Conservation (phyloP, 805 yeast genomes). For the Suhomyces sp. region DNA sequence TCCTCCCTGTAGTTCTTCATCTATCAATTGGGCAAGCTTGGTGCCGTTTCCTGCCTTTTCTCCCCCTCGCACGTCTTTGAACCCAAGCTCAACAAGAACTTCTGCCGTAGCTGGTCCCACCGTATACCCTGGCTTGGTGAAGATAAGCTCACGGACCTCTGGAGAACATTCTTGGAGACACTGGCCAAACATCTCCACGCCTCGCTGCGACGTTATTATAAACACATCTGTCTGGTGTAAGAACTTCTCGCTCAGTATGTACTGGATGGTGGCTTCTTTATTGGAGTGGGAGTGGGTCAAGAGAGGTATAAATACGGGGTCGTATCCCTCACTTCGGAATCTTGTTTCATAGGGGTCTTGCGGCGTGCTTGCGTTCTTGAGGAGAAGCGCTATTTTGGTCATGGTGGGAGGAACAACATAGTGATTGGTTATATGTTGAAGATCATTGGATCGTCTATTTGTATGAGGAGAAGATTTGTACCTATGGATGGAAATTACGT, state of each 20-base stretch:
- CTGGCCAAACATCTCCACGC: conserved; percentile 73
- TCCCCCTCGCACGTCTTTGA: conserved; percentile 69
- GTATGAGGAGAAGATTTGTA: no score
- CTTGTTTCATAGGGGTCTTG: conserved; percentile 60
- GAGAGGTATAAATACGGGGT: conserved; percentile 67
- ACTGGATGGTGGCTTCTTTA: conserved; percentile 41
- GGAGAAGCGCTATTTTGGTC: conserved; percentile 46
- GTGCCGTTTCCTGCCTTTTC: conserved; percentile 78
- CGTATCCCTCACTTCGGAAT: conserved; percentile 36
- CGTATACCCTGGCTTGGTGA: conserved; percentile 64
- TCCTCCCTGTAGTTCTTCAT: conserved; percentile 31
- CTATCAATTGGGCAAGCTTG: conserved; percentile 62
- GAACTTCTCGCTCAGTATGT: conserved; percentile 46
- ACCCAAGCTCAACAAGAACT: conserved; percentile 61
- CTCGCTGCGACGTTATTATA: conserved; percentile 87
- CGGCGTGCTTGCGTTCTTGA: conserved; percentile 74
- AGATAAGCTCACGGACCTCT: conserved; percentile 24
- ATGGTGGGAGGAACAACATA: no score
- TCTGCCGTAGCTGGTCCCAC: conserved; percentile 88
- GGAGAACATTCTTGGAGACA: conserved; percentile 33
- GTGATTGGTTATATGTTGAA: no score
- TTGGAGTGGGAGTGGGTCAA: conserved; percentile 62
- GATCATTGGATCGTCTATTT: no score
- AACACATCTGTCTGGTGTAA: conserved; percentile 45
- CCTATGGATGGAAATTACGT: no score